Conservation (phyloP, 225 moss, liverwort and hornwort species). For the Marchantia polymorpha region DNA sequence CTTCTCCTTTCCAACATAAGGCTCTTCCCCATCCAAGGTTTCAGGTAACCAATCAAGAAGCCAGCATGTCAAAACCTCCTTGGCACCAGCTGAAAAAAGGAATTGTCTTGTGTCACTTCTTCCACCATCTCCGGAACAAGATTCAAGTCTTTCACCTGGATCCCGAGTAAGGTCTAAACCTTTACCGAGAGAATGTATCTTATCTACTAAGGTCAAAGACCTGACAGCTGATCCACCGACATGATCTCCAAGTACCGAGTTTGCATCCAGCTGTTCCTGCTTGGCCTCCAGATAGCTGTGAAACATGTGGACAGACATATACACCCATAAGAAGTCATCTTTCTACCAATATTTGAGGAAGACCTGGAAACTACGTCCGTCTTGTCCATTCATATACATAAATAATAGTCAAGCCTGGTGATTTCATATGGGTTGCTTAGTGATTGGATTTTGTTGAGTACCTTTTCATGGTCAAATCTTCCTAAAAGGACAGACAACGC, state of each 20-base stretch:
- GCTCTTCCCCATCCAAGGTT: constrained; percentile 21
- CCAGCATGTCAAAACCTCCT: constrained; percentile 96
- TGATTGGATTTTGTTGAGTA: no score
- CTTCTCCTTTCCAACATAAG: constrained; percentile 11
- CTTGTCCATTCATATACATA: background rate
- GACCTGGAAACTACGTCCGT: background rate
- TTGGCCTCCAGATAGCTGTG: constrained; percentile 58
- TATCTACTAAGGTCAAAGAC: constrained; percentile 68
- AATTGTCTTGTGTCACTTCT: constrained; percentile 15
- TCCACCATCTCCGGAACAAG: constrained; percentile 12
- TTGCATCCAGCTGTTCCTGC: constrained; percentile 50
- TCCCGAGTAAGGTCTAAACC: background rate
- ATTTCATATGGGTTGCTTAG: no score
- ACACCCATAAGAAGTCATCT: background rate
- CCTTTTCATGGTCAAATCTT: no score
- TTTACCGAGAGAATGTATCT: constrained; percentile 34
- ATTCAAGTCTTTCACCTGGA: constrained; percentile 29
- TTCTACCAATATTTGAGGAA: background rate
- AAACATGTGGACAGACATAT: background rate
- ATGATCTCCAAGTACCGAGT: constrained; percentile 72
- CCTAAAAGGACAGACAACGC: no score
- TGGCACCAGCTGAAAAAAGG: constrained; percentile 89
- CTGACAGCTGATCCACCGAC: constrained; percentile 92
- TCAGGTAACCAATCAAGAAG: constrained; percentile 58
- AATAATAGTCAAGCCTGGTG: no score